Evolutionary conservation across 495 filamentous ascomycete species (phyloP).

Genomic region (Cercophora scortea): DNA sequence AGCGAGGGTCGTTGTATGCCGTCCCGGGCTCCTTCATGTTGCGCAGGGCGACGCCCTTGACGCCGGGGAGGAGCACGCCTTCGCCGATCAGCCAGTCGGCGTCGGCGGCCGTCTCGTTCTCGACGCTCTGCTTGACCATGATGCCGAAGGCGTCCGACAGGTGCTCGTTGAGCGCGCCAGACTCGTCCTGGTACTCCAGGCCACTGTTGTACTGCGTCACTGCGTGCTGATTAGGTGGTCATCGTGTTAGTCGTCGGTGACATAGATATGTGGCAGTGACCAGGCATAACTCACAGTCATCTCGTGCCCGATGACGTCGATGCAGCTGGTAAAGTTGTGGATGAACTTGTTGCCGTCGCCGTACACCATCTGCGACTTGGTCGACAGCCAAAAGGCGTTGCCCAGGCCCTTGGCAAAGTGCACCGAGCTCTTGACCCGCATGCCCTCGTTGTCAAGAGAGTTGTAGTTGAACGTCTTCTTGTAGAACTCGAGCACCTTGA

Average conservation of each 20-base stretch:
- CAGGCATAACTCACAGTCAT: slow-evolving; percentile 19
- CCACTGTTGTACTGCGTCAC: slow-evolving; percentile 36
- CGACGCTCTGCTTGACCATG: slow-evolving; percentile 44
- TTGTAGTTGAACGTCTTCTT: slow-evolving; percentile 31
- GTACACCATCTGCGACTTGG: slow-evolving; percentile 29
- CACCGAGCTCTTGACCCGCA: slow-evolving; percentile 29
- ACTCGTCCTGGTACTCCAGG: slow-evolving; percentile 35
- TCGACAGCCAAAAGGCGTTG: slow-evolving; percentile 21
- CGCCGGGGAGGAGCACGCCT: slow-evolving; percentile 31
- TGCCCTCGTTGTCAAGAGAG: slow-evolving; percentile 33
- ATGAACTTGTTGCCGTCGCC: slow-evolving; percentile 37
- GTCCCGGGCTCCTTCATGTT: slow-evolving; percentile 44
- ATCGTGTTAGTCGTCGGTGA: too few relatives aligned
- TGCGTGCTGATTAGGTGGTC: slow-evolving; percentile 22
- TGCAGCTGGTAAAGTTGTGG: slow-evolving; percentile 25
- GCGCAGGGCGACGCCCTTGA: slow-evolving; percentile 39
- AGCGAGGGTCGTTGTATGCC: slow-evolving; percentile 24
- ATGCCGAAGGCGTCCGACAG: slow-evolving; percentile 45
- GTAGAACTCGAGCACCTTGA: slow-evolving; percentile 33
- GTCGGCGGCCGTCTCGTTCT: slow-evolving; percentile 32
- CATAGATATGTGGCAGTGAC: not conserved
- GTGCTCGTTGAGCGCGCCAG: slow-evolving; percentile 46
- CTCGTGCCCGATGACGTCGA: slow-evolving; percentile 45
- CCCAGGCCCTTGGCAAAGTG: slow-evolving; percentile 28
- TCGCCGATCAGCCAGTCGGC: slow-evolving; percentile 49